Base-by-base conservation (phyloP, 805 yeast genomes). In the Zygosaccharomyces siamensis region DNA sequence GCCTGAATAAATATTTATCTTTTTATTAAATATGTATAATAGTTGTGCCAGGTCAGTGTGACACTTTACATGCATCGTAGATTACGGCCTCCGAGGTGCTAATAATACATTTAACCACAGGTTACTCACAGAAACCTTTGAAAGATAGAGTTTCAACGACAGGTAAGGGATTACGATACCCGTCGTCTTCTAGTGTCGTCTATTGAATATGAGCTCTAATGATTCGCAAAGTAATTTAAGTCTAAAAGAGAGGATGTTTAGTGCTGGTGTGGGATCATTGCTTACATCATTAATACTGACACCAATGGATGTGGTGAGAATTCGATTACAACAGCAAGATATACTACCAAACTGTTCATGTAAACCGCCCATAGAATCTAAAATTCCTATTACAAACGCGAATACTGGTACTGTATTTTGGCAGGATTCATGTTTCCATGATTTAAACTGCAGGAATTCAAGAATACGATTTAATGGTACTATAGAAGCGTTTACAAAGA, bases 241-340 rank as follows among this genome's bases (percentile, higher is more conserved):
- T 5, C 56, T 79, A 23, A 55, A 69, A 3, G 88, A 86, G 59
- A 66, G 89, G 43, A 84, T 86, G 90, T 64, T 83, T 30, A 83
- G 90, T 57, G 93, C 95, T 0, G 81, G 89, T 57, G 73, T 80
- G 40, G 95, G 95, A 0, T 83, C 92, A 0, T 59, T 86, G 5
- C 57, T 86, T 18, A 86, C 92, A 2, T 84, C 92, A 0, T 57
- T 84, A 32, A 81, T 83, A 36, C 81, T 86, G 30, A 86, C 93
- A 1, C 95, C 95, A 0, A 60, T 86, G 66, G 95, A 86, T 64
- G 93, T 86, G 35, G 84, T 86, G 0, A 70, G 92, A 51, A 81
- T 86, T 26, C 69, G 95, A 51, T 69, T 85, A 26, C 95, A 86
- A 56, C 95, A 86, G 58, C 95, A 86, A 59, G 84, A 82, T 52